Evolutionary conservation across 2,329 filamentous ascomycete species (phyloP).

Genomic region (Grosmannia serpens): DNA sequence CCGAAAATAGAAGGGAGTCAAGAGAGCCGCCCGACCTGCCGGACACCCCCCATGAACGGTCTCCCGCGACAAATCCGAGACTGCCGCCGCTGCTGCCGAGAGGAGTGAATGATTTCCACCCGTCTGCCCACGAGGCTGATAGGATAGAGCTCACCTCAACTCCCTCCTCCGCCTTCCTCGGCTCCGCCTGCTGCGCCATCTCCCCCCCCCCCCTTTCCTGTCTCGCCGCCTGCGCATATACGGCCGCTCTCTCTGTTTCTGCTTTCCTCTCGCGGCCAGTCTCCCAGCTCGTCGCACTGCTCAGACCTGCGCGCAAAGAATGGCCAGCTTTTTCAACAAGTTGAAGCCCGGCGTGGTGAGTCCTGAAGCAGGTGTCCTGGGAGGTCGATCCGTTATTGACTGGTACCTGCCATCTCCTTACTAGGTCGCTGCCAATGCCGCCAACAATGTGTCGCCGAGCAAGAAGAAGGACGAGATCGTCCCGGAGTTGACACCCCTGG

Average conservation of each 20-base stretch:
- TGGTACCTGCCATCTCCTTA: background rate
- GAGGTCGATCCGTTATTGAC: background rate
- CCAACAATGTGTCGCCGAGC: constrained; percentile 25
- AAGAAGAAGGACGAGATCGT: constrained; percentile 46
- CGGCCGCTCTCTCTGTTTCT: background rate
- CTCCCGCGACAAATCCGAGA: background rate
- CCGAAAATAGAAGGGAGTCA: background rate
- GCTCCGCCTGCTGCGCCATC: background rate
- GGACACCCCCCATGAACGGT: background rate
- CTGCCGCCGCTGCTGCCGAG: background rate
- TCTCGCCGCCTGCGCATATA: background rate
- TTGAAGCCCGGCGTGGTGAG: constrained; percentile 46
- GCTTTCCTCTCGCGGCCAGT: background rate
- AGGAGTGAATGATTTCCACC: constrained; percentile 4
- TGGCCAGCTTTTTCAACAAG: constrained; percentile 49
- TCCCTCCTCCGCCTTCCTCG: background rate
- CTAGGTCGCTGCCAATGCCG: constrained; percentile 32
- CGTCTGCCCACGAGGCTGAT: constrained; percentile 5
- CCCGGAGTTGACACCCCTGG: constrained; percentile 49
- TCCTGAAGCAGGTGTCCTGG: constrained; percentile 12
- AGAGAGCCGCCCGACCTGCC: background rate
- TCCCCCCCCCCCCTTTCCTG: background rate
- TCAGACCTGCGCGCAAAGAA: constrained; percentile 15
- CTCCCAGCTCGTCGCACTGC: background rate
- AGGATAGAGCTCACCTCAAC: background rate